Base-by-base conservation (phyloP, 1,284 basidiomycete species). In the Inonotus hispidus region DNA sequence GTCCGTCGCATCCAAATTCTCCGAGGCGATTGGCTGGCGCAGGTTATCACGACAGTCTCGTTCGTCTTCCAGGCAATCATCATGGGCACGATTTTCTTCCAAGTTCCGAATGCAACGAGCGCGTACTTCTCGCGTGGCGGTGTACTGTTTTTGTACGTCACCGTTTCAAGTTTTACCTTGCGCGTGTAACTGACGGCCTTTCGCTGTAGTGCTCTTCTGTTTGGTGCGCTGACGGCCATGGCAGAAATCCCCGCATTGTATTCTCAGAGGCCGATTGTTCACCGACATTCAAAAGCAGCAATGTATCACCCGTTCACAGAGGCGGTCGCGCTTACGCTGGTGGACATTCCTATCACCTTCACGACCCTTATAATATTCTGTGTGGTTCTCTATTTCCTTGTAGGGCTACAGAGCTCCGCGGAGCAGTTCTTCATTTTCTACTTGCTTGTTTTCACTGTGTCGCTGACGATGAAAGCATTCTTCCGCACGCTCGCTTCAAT, bases 111-210 rank as follows among this genome's bases (percentile, higher is more conserved):
- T 16, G 72, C 76, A 4, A 92, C 93, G 0, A 71, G 75, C 0
- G 86, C 84, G 13, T 90, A 84, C 71, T 95, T 89, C 77, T 87
- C 88, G 14, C 83, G 92, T 21, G 92, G 92, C 2, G 93, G 92
- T 74, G 76, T 87, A 23, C 71, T 89, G 7, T 89, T 87, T 75
- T 88, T 88, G 84, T 86, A 62, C 39, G 80, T 71, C 58, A 3
- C 50, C 6, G 14, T 38, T 43, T 39, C 4, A 39, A 3, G 57
- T 11, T 21, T 16, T 43, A 10, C 46, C 21, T 10, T 2, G 13
- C 1, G 21, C 23, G n/a, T 10, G 35, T 58, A 6, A 56, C 38
- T 45, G 23, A 10, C 2, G 1, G 53, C 49, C 53, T 60, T 16
- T 64, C 19, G 52, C 39, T 46, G 5, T 56, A 83, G 81, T 61